Base-by-base conservation (phyloP, 23 red algal species). In the Gracilariopsis chorda region DNA sequence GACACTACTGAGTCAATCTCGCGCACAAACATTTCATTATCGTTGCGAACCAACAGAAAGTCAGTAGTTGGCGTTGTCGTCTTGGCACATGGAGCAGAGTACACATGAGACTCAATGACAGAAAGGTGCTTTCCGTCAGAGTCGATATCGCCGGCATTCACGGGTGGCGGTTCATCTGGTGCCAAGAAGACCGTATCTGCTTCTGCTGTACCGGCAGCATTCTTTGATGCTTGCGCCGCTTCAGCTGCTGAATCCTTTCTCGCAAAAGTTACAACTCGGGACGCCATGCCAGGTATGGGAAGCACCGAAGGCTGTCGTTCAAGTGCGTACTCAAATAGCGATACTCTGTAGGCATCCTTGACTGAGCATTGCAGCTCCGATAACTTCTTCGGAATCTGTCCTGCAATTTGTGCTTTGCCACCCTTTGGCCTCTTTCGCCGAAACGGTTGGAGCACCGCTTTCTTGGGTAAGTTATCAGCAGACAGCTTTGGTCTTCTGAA, bases 201-300 rank as follows among this genome's bases (percentile, higher is more conserved):
- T 14, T 97, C 87, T 8, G 92, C 56, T 27, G 92, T 90, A 1
- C 91, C 91, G 28, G 91, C 80, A 36, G 82, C 80, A 30, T 77
- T 78, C 71, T 79, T 67, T 10, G 49, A 53, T 59, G 93, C 85
- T 48, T 75, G 83, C 24, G 75, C 86, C 10, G 87, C 93, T 28
- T 77, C 91, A 5, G 84, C 95, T 28, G 88, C 92, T 24, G 77
- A 83, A n/a, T 55, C 75, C 44, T 92, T 84, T 19, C 97, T 88
- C 29, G 72, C 89, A 68, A 96, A 99, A 29, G 90, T 93, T 16
- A 95, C 71, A 20, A 96, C 59, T 20, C 93, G 51, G 3, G 85
- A 90, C 10, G 97, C 97, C 97, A 98, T 99, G 20, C 97, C 97
- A 32, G 94, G 93, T 51, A 99, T 80, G 16, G 88, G 93, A 3